Percentiles rank a stretch among this genome's conserved stretches.
Conservation (phyloP, 208 protist genomes). For the Kentomonas sorsogonicus region DNA sequence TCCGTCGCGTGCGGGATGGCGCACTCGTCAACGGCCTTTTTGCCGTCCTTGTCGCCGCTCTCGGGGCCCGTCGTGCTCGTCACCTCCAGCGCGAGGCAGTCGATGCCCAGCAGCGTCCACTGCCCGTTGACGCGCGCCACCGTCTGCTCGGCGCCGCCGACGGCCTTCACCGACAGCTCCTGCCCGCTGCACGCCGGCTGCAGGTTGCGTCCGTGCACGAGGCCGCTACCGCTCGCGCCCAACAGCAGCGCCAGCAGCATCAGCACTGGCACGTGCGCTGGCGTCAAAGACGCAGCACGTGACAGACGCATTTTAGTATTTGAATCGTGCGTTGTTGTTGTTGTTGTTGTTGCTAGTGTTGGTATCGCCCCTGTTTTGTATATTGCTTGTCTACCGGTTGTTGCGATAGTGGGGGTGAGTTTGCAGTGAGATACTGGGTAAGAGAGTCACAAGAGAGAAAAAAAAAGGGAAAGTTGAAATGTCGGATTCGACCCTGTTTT, state of each 20-base stretch:
- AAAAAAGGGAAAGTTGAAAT: background rate
- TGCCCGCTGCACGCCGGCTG: conserved; percentile 47
- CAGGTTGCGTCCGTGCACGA: conserved; percentile 18
- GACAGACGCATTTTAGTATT: too few species aligned
- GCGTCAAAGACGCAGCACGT: too few species aligned
- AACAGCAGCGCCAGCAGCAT: conserved; percentile 15
- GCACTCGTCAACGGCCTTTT: too few species aligned
- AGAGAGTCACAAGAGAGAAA: background rate
- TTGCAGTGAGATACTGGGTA: background rate
- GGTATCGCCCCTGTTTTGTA: too few species aligned
- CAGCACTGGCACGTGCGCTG: background rate
- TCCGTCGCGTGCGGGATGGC: conserved; percentile 53
- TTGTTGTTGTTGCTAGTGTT: too few species aligned
- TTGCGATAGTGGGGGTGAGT: background rate
- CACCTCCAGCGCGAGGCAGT: conserved; percentile 67
- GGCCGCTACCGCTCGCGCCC: conserved; percentile 4
- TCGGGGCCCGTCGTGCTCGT: conserved; percentile 27
- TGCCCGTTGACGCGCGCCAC: conserved; percentile 15
- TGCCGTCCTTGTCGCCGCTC: conserved; percentile 34
- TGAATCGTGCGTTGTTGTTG: too few species aligned
- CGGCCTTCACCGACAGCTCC: conserved; percentile 16
- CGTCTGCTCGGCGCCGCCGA: conserved; percentile 13
- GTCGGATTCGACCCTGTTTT: background rate
- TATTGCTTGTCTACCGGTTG: too few species aligned
- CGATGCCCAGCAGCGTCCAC: conserved; percentile 19